phyloP scores from a whole-genome alignment of 2,329 filamentous ascomycete species.

The Colletotrichum simmondsii region DNA sequence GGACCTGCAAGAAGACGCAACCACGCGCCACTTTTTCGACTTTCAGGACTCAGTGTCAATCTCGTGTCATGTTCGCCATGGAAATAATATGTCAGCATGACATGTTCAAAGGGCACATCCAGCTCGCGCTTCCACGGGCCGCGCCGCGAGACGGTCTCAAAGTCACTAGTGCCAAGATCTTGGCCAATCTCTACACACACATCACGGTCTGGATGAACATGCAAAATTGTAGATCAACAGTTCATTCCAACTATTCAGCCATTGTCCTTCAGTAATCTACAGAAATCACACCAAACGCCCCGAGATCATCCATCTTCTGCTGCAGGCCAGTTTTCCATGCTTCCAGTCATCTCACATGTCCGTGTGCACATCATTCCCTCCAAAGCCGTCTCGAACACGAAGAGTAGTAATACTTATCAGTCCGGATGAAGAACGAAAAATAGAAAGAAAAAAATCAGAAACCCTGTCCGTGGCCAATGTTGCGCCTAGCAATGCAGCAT shows the following conservation, averaged over 20 bases:
- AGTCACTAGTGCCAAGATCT: conserved; percentile 7
- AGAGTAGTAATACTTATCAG: neutral
- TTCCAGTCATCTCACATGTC: conserved; percentile 29
- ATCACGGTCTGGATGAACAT: neutral
- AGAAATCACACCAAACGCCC: conserved; percentile 13
- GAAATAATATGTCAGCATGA: neutral
- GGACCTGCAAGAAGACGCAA: neutral
- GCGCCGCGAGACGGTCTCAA: neutral
- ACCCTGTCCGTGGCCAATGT: conserved; percentile 7
- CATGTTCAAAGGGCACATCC: neutral
- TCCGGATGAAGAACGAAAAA: neutral
- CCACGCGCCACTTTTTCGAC: neutral
- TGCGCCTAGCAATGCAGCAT: conserved; percentile 29
- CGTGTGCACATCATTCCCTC: conserved; percentile 22
- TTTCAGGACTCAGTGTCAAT: neutral
- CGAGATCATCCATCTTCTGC: conserved; percentile 2
- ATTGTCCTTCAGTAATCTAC: conserved; percentile 12
- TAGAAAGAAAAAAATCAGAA: neutral
- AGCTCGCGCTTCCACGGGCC: neutral
- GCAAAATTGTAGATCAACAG: neutral
- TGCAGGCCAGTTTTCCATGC: conserved; percentile 9
- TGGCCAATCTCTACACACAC: conserved; percentile 5
- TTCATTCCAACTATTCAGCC: conserved; percentile 19
- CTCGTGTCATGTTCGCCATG: neutral
- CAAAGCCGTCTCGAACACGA: conserved; percentile 3